phyloP scores from a whole-genome alignment of 1,284 basidiomycete genomes.

The Ustilago tritici region DNA sequence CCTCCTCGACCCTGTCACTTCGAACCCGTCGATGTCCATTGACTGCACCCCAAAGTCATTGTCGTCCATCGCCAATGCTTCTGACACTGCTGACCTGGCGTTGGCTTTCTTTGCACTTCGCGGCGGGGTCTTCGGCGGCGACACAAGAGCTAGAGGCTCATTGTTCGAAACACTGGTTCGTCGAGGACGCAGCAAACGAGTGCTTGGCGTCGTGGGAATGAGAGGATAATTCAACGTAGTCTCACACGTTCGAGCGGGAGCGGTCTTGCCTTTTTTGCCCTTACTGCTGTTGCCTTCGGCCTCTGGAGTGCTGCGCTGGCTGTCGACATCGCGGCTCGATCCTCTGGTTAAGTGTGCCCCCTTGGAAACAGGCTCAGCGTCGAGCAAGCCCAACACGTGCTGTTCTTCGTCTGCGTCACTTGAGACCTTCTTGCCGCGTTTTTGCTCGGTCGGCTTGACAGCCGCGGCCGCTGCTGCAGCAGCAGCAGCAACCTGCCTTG shows the following conservation, averaged over 20 bases:
- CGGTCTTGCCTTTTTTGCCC: not conserved
- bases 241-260: not conserved
- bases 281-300: constrained; percentile 12
- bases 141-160: constrained; percentile 2
- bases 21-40: constrained; percentile 32
- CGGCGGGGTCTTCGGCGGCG: constrained; percentile 21
- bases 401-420: constrained; percentile 30
- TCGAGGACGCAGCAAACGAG: constrained; percentile 23
- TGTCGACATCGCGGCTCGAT: not conserved
- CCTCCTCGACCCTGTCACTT: constrained; percentile 27
- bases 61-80: not conserved
- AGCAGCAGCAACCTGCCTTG: constrained; percentile 20
- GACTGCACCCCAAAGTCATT: constrained; percentile 3
- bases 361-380: constrained; percentile 11
- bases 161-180: constrained; percentile 9
- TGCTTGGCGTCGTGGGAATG: constrained; percentile 15
- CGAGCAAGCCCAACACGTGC: constrained; percentile 21
- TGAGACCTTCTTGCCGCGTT: not conserved
- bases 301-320: not conserved
- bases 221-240: not conserved
- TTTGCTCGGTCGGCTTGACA: constrained; percentile 12
- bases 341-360: constrained; percentile 12
- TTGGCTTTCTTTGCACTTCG: constrained; percentile 14
- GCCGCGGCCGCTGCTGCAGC: constrained; percentile 20
- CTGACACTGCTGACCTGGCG: not conserved